Base-by-base conservation (phyloP, 768 basidiomycete species). In the Tephrocybe sp. region DNA sequence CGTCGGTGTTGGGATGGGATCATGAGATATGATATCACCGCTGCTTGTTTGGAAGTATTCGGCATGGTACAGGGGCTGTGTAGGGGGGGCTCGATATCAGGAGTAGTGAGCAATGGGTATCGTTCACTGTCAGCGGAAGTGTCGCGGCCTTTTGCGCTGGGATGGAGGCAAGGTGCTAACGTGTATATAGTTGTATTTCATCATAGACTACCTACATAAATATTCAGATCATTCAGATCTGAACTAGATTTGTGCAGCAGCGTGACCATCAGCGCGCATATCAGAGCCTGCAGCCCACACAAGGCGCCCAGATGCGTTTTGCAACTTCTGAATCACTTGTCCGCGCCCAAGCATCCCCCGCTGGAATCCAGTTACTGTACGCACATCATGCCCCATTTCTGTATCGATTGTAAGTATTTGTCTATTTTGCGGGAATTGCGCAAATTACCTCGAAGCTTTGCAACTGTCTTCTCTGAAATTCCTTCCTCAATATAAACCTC, bases 271-370 rank as follows among this genome's bases (percentile, higher is more conserved):
- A 14, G 80, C 89, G 32, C 94, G 81, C 50, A 80, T 82, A 66
- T 99, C 97, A 4, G 89, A 92, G 5, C 95, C 96, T 19, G 91
- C 96, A 1, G 90, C 94, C 97, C 97, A 98, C 4, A 95, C 87
- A n/a, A 78, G 71, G 64, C 69, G 73, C 12, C 91, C 89, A 23
- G 83, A 81, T 41, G 69, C 70, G 63, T 86, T 79, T 6, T 76
- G 70, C 16, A 90, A 66, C 65, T 80, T 87, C 69, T 96, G 93
- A 56, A 98, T 97, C 49, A 98, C 72, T 71, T 98, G 92, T 5
- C 92, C 92, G 2, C 91, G 80, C 19, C 92, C 92, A 71, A 94
- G 75, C 74, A 84, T 75, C 2, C 69, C 72, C 48, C 89, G 76
- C 35, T 64, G 66, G 62, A 83, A 84, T 1, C 89, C 89, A 5